These are phyloP conservation scores for Sclerotinia sclerotiorum DNA, from an alignment of 2,329 filamentous ascomycete species.

Conservation along the genomic window DNA sequence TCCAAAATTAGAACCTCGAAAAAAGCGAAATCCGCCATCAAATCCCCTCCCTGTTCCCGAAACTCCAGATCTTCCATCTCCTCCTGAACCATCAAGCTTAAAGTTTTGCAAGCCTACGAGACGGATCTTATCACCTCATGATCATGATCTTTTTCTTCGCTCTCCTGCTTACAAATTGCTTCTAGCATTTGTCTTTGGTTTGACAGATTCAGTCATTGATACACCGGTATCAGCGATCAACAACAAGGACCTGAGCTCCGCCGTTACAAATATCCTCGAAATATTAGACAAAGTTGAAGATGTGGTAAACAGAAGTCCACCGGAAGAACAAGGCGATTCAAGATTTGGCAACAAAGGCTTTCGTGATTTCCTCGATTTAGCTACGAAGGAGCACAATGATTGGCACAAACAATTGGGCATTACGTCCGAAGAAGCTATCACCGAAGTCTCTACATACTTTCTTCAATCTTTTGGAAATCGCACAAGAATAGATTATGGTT, in stretches of 20 bases:
- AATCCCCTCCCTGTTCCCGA: conserved; percentile 66
- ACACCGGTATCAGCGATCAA: conserved; percentile 63
- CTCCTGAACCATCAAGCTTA: conserved; percentile 60
- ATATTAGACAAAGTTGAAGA: conserved; percentile 70
- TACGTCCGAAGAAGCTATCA: conserved; percentile 51
- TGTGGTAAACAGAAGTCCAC: conserved; percentile 68
- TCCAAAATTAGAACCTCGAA: conserved; percentile 67
- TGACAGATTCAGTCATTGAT: conserved; percentile 78
- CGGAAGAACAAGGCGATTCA: conserved; percentile 82
- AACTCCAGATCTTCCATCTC: conserved; percentile 71
- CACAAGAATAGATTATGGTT: conserved; percentile 90
- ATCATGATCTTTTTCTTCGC: conserved; percentile 77
- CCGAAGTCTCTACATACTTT: conserved; percentile 79
- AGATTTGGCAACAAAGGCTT: conserved; percentile 95
- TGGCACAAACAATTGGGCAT: conserved; percentile 68
- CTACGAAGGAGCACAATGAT: conserved; percentile 49
- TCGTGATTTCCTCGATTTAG: conserved; percentile 73
- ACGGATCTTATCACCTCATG: conserved; percentile 76
- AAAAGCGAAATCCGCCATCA: conserved; percentile 51
- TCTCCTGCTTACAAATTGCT: conserved; percentile 77
- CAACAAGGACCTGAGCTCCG: conserved; percentile 55
- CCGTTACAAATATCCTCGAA: conserved; percentile 62
- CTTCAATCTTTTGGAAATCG: conserved; percentile 82
- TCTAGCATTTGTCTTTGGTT: conserved; percentile 78
- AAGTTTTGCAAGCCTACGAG: conserved; percentile 67